These are phyloP conservation scores for Yamadazyma triangularis DNA, from an alignment of 1,139 yeast species.

Conservation along the genomic window DNA sequence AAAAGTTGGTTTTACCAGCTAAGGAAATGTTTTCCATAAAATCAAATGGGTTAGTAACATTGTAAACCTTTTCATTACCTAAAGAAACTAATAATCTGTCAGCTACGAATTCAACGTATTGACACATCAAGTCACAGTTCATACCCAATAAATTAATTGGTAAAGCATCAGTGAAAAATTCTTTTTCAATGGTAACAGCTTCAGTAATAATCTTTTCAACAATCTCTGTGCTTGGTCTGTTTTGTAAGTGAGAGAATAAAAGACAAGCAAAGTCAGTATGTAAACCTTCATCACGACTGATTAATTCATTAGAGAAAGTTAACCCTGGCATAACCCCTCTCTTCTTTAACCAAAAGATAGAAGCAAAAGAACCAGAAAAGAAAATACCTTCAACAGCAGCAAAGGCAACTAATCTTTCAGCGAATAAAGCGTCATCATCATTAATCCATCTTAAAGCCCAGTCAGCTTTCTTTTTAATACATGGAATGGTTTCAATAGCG, in stretches of 20 bases:
- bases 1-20: slow-evolving; percentile 98
- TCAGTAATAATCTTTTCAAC: slow-evolving; percentile 86
- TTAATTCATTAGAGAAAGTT: slow-evolving; percentile 93
- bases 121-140: slow-evolving; percentile 90
- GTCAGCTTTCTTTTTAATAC: slow-evolving; percentile 93
- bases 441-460: slow-evolving; percentile 98
- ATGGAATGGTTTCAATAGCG: slow-evolving; percentile 91
- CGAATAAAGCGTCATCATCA: slow-evolving; percentile 82
- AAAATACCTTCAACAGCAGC: slow-evolving; percentile 99
- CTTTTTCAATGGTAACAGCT: slow-evolving; percentile 93
- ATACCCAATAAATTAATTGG: slow-evolving; percentile 91
- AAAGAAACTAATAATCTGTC: slow-evolving; percentile 87
- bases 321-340: slow-evolving; percentile 98
- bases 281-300: slow-evolving; percentile 97
- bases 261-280: slow-evolving; percentile 98
- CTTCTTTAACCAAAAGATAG: slow-evolving; percentile 96
- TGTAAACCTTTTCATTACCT: slow-evolving; percentile 86
- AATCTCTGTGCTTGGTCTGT: slow-evolving; percentile 77
- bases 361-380: slow-evolving; percentile 96
- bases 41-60: slow-evolving; percentile 91
- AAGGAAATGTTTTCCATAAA: slow-evolving; percentile 97
- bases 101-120: slow-evolving; percentile 96
- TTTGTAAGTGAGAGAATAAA: slow-evolving; percentile 84
- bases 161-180: slow-evolving; percentile 88
- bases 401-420: slow-evolving; percentile 94